These are phyloP conservation scores for Carpinus viminea DNA, from an alignment of 306 rosid genomes.

Conservation along the genomic window DNA sequence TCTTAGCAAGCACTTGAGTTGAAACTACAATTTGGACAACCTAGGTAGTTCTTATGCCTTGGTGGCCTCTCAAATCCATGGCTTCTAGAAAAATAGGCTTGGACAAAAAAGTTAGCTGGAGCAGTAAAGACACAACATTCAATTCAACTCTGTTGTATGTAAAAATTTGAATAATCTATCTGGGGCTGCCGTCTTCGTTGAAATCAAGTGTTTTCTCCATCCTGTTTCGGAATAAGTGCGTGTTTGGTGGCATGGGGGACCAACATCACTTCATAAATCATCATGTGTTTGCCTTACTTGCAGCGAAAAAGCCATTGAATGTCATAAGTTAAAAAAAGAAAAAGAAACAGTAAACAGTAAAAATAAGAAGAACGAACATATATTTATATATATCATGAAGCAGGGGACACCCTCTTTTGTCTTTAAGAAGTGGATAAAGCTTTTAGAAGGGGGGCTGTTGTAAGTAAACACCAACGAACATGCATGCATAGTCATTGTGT, in stretches of 20 bases:
- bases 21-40: neutral
- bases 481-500: constrained; percentile 8
- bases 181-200: constrained; percentile 33
- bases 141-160: neutral
- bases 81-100: too few relatives aligned
- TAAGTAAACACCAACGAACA: neutral
- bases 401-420: neutral
- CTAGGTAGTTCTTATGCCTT: too few relatives aligned
- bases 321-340: too few relatives aligned
- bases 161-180: neutral
- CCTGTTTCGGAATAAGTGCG: neutral
- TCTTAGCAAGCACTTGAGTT: neutral
- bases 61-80: too few relatives aligned
- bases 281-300: neutral
- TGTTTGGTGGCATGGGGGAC: constrained; percentile 15
- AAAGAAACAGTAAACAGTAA: too few relatives aligned
- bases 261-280: constrained; percentile 10
- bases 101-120: too few relatives aligned
- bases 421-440: neutral
- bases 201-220: neutral
- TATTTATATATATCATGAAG: too few relatives aligned
- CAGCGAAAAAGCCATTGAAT: too few relatives aligned
- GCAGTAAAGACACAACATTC: neutral
- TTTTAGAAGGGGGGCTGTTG: too few relatives aligned
- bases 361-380: too few relatives aligned